phyloP scores from a whole-genome alignment of 805 yeast species.

The Komagataella pseudopastoris region DNA sequence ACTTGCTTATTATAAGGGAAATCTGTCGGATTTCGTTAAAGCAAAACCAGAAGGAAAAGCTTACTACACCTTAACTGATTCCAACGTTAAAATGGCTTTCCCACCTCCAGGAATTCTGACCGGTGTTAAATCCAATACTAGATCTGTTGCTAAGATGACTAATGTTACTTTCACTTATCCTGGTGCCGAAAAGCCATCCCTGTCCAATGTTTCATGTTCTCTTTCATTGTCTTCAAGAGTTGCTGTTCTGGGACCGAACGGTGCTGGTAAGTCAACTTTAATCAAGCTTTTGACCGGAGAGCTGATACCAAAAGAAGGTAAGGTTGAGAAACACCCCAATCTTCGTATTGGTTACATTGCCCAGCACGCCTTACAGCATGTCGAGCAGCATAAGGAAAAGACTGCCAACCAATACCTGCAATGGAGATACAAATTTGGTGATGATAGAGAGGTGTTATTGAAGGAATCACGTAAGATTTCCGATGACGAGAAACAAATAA shows the following conservation, averaged over 20 bases:
- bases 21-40: slow-evolving; percentile 82
- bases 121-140: slow-evolving; percentile 92
- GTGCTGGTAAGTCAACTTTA: slow-evolving; percentile 97
- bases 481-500: slow-evolving; percentile 61
- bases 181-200: slow-evolving; percentile 75
- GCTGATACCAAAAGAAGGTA: slow-evolving; percentile 72
- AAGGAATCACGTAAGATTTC: slow-evolving; percentile 87
- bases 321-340: slow-evolving; percentile 95
- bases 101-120: slow-evolving; percentile 96
- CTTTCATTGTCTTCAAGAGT: slow-evolving; percentile 92
- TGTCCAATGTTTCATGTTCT: slow-evolving; percentile 73
- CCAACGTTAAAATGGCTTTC: slow-evolving; percentile 92
- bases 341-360: slow-evolving; percentile 97
- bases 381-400: slow-evolving; percentile 92
- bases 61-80: slow-evolving; percentile 85
- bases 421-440: slow-evolving; percentile 97
- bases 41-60: slow-evolving; percentile 94
- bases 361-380: slow-evolving; percentile 96
- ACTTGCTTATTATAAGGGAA: slow-evolving; percentile 91
- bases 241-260: slow-evolving; percentile 94
- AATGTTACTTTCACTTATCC: slow-evolving; percentile 85
- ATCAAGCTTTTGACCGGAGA: slow-evolving; percentile 91
- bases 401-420: slow-evolving; percentile 96
- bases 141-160: slow-evolving; percentile 52
- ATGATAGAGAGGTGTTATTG: slow-evolving; percentile 89